Base-by-base conservation (phyloP, 208 protist species). In the Acanthamoeba divionensis region DNA sequence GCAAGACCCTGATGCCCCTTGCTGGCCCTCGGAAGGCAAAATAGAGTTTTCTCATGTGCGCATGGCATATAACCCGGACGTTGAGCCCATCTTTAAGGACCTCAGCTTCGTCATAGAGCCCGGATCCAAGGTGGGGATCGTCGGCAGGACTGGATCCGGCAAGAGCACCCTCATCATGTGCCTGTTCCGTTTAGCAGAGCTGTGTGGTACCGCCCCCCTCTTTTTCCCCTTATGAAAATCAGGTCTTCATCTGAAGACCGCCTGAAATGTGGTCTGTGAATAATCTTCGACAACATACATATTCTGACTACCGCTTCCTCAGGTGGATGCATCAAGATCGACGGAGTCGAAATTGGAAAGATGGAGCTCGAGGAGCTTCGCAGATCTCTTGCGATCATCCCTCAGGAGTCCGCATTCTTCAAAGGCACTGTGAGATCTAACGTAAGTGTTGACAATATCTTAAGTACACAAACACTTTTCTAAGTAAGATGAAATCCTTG, bases 141-240 rank as follows among this genome's bases (percentile, higher is more conserved):
- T 90, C 47, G 87, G 87, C 9, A 8, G 69, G 6, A 85, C 71
- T 0, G 87, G 87, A 0, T 33, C 87, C 2, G 87, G 87, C 67
- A 90, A 90, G 87, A 71, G 50, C 12, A 71, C 87, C 18, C 52
- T 83, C 47, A 62, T 90, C 57, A 48, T 57, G 24, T 29, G 47
- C 8, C 83, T 89, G 41, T 89, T 89, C 83, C 83, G 83, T 15
- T 18, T 91, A 93, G 48, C 96, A 93, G 41, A 96, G 95, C 65
- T 80, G 55, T n/a, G 95, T 91, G 47, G 96, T 94, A 73, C 85
- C 52, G n/a, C 94, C 77, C 44, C 12, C 92, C n/a, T 57, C 91
- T 52, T 54, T 93, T 48, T 62, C 87, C 24, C 54, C 96, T 41
- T 95, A 96, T 62, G 89, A 94, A 65, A 50, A 98, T 45, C 45